A percentile compares a stretch with the other conserved stretches of the same genome.
Conservation (phyloP, 108 stramenopile genomes). For the Pseudonitzschia multiseries region DNA sequence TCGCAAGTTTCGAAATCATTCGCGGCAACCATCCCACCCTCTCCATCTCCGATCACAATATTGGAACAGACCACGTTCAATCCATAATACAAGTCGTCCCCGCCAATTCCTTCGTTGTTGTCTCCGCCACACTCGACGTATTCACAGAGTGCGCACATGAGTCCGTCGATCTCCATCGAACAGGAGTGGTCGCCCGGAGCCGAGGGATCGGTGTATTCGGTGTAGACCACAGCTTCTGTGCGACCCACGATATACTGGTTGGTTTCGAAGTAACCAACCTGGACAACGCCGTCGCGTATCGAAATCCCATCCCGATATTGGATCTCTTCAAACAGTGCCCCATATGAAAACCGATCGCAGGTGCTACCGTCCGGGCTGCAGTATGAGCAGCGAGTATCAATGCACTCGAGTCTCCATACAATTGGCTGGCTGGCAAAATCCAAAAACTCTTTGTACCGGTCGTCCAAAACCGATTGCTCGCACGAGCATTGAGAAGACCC, state of each 20-base stretch:
- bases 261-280: conserved; percentile 1
- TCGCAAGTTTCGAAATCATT: conserved; percentile 5
- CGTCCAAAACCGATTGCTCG: neutral
- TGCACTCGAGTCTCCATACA: neutral
- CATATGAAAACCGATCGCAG: conserved; percentile 7
- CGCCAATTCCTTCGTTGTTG: neutral
- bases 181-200: neutral
- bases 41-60: conserved; percentile 2
- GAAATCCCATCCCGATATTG: neutral
- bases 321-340: conserved; percentile 1
- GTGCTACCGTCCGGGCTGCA: neutral
- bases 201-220: conserved; percentile 2
- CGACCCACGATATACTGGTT: conserved; percentile 10
- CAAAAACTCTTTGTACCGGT: neutral
- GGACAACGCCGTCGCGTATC: neutral
- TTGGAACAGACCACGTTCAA: neutral
- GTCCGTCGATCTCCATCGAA: conserved; percentile 9
- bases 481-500: neutral
- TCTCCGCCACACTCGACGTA: neutral
- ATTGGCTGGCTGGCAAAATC: neutral
- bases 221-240: neutral
- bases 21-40: neutral
- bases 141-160: neutral
- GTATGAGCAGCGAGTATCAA: conserved; percentile 4
- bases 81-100: conserved; percentile 4